Percentiles rank a stretch among this genome's conserved stretches.
Conservation (phyloP, 2,329 filamentous ascomycete species). For the Neofusicoccum sp. region DNA sequence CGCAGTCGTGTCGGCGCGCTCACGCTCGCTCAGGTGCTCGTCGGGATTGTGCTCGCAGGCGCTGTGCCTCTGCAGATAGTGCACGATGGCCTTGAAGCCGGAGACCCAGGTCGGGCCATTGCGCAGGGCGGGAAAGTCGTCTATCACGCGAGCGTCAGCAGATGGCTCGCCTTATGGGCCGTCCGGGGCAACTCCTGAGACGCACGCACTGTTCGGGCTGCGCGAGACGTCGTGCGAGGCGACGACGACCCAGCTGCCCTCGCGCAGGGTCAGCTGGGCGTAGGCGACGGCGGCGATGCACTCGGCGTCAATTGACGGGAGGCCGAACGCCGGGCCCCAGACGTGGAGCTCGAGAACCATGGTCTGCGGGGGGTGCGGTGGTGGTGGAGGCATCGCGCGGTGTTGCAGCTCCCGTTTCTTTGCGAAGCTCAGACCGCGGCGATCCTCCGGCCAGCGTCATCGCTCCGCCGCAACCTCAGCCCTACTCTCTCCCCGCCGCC, state of each 20-base stretch:
- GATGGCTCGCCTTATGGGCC: neutral
- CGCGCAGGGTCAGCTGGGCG: constrained; percentile 61
- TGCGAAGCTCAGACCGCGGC: constrained; percentile 11
- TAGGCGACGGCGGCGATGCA: constrained; percentile 83
- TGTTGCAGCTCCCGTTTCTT: constrained; percentile 8
- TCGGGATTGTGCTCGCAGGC: constrained; percentile 31
- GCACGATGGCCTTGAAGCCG: constrained; percentile 62
- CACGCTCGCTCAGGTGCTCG: constrained; percentile 28
- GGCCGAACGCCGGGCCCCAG: constrained; percentile 84
- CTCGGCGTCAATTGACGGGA: constrained; percentile 88
- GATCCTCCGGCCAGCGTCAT: constrained; percentile 11
- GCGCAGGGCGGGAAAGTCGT: constrained; percentile 57
- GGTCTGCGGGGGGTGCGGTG: constrained; percentile 11
- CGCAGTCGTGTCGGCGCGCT: constrained; percentile 44
- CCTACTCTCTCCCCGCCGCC: neutral
- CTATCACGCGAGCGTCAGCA: constrained; percentile 32
- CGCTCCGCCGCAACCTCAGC: constrained; percentile 4
- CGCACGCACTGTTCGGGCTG: constrained; percentile 57
- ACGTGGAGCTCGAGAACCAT: constrained; percentile 73
- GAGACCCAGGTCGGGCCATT: constrained; percentile 56
- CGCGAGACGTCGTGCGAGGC: constrained; percentile 61
- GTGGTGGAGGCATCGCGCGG: neutral
- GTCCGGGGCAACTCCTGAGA: constrained; percentile 6
- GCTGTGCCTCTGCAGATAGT: constrained; percentile 49
- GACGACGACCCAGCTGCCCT: constrained; percentile 44